Evolutionary conservation across 2,329 filamentous ascomycete species (phyloP).

Genomic region (Sarocladium strictum): DNA sequence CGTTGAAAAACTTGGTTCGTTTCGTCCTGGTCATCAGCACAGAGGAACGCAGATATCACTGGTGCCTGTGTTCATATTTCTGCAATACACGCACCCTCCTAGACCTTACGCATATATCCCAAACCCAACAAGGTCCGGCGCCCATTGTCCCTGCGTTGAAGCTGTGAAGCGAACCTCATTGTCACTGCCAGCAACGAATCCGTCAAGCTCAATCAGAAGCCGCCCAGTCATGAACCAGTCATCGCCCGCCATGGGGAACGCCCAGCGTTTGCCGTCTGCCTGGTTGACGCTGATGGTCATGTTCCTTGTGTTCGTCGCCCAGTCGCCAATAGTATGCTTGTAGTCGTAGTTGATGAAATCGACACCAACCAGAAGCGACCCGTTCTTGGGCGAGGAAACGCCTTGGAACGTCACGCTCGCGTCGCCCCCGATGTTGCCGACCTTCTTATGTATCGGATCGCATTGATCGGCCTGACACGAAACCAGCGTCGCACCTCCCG

Average conservation of each 20-base stretch:
- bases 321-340: conserved; percentile 25
- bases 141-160: conserved; percentile 21
- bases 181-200: conserved; percentile 33
- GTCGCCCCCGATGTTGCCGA: conserved; percentile 29
- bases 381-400: conserved; percentile 22
- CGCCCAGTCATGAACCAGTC: conserved; percentile 45
- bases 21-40: too few relatives aligned
- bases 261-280: conserved; percentile 34
- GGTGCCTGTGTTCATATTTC: too few relatives aligned
- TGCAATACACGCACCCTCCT: too few relatives aligned
- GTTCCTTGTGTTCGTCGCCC: conserved; percentile 42
- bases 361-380: conserved; percentile 35
- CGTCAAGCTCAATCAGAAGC: conserved; percentile 36
- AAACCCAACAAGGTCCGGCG: conserved; percentile 38
- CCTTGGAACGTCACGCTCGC: conserved; percentile 30
- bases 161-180: conserved; percentile 31
- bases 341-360: conserved; percentile 50
- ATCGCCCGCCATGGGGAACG: conserved; percentile 42
- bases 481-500: conserved; percentile 26
- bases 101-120: conserved; percentile 17
- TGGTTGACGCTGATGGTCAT: conserved; percentile 44
- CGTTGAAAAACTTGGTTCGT: too few relatives aligned
- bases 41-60: too few relatives aligned
- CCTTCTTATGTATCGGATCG: conserved; percentile 35
- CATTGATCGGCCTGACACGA: conserved; percentile 34